Conservation (phyloP, 805 yeast genomes). For the Sugiyamaella valdiviana region DNA sequence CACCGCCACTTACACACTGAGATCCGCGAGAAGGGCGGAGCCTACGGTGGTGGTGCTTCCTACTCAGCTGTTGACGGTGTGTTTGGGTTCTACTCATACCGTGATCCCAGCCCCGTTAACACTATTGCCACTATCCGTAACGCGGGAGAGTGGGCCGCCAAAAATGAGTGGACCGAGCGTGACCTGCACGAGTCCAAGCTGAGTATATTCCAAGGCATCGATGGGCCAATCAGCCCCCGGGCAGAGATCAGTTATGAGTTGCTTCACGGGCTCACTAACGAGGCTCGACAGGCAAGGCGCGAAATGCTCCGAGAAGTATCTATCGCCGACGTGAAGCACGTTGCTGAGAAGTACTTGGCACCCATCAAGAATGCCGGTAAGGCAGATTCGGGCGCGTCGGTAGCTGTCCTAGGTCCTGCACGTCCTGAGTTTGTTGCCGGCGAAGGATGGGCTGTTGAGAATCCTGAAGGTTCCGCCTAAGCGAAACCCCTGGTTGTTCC, state of each 20-base stretch:
- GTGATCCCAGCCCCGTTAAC: conserved; percentile 83
- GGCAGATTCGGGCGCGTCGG: conserved; percentile 3
- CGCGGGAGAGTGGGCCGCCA: conserved; percentile 45
- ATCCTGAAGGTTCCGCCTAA: conserved; percentile 5
- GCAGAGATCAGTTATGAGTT: conserved; percentile 68
- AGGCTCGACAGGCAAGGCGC: conserved; percentile 75
- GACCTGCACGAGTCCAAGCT: conserved; percentile 87
- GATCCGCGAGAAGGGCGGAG: conserved; percentile 93
- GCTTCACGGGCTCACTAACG: conserved; percentile 65
- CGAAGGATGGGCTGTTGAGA: conserved; percentile 11
- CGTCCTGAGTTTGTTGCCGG: conserved; percentile 5
- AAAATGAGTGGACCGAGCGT: conserved; percentile 47
- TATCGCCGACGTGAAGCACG: conserved; percentile 56
- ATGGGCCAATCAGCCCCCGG: conserved; percentile 79
- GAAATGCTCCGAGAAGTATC: conserved; percentile 61
- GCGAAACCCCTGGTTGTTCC: not conserved
- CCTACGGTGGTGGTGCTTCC: conserved; percentile 92
- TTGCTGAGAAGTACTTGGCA: conserved; percentile 56
- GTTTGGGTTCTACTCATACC: conserved; percentile 78
- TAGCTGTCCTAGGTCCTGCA: conserved; percentile 17
- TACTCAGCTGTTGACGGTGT: conserved; percentile 78
- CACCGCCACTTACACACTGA: conserved; percentile 83
- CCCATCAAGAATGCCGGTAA: conserved; percentile 2
- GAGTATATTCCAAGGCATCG: conserved; percentile 84
- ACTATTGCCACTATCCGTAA: conserved; percentile 56